Conservation (phyloP, 805 yeast species). For the Wickerhamomyces rabaulensis region DNA sequence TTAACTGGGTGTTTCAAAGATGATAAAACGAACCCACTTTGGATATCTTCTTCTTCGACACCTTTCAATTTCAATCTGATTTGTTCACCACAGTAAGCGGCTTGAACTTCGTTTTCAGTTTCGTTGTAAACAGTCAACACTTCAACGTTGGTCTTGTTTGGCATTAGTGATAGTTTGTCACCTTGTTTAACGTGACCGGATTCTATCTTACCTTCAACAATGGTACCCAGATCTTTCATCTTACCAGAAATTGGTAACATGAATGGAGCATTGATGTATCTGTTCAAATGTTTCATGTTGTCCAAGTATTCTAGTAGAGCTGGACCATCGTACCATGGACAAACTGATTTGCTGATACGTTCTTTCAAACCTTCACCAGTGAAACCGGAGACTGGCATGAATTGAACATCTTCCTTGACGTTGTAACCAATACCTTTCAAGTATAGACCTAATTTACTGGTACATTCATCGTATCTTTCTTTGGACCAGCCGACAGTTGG, state of each 20-base stretch:
- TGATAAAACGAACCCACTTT: conserved; percentile 87
- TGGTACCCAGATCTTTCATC: conserved; percentile 94
- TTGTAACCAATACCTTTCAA: conserved; percentile 87
- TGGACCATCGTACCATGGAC: conserved; percentile 96
- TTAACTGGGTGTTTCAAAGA: conserved; percentile 84
- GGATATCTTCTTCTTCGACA: conserved; percentile 94
- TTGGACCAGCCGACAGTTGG: conserved; percentile 95
- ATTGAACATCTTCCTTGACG: conserved; percentile 74
- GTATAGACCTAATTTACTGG: conserved; percentile 68
- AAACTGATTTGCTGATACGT: conserved; percentile 59
- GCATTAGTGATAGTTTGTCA: conserved; percentile 78
- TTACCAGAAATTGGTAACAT: conserved; percentile 95
- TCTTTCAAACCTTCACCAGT: conserved; percentile 97
- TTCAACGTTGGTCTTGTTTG: conserved; percentile 80
- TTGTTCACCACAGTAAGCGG: conserved; percentile 95
- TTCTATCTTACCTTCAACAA: conserved; percentile 97
- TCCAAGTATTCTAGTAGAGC: conserved; percentile 88
- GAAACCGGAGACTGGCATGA: conserved; percentile 98
- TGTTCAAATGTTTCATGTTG: conserved; percentile 69
- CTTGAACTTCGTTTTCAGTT: conserved; percentile 88
- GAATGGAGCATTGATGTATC: conserved; percentile 91
- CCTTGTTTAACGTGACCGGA: conserved; percentile 89
- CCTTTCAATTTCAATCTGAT: conserved; percentile 91
- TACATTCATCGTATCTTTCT: conserved; percentile 95
- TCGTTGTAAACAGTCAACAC: conserved; percentile 86